Evolutionary conservation across 2,329 filamentous ascomycete species (phyloP).

Genomic region (Metarhizium humberi): DNA sequence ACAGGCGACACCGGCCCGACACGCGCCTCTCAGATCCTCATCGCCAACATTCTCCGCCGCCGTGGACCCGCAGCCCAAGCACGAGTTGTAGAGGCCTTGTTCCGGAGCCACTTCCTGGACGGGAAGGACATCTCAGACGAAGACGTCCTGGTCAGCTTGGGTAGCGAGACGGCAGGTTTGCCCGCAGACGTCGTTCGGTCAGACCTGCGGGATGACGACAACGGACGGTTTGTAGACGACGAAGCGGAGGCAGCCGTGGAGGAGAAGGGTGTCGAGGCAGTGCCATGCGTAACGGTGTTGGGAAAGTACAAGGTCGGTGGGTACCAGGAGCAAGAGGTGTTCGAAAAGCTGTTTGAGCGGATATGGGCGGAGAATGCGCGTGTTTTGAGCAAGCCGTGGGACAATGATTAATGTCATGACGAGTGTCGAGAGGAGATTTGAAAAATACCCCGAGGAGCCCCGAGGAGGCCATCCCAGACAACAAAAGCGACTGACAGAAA

Average conservation of each 20-base stretch:
- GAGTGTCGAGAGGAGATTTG: neutral
- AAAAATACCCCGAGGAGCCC: too few relatives aligned
- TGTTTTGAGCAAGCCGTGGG: neutral
- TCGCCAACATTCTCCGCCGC: constrained; percentile 28
- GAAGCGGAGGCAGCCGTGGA: constrained; percentile 11
- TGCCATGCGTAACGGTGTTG: constrained; percentile 67
- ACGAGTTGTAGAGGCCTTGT: constrained; percentile 31
- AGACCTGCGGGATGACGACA: constrained; percentile 20
- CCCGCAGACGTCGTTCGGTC: constrained; percentile 15
- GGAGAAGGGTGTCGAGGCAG: constrained; percentile 17
- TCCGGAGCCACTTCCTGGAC: constrained; percentile 18
- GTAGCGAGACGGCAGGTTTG: constrained; percentile 21
- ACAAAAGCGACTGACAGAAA: too few relatives aligned
- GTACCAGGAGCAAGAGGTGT: constrained; percentile 18
- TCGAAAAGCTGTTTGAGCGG: constrained; percentile 57
- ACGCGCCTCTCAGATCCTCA: constrained; percentile 36
- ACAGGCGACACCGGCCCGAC: constrained; percentile 34
- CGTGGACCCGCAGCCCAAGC: constrained; percentile 25
- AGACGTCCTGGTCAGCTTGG: constrained; percentile 26
- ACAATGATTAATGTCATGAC: neutral
- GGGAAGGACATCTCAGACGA: constrained; percentile 32
- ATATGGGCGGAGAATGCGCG: constrained; percentile 22
- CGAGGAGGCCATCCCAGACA: too few relatives aligned
- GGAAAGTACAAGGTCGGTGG: constrained; percentile 60
- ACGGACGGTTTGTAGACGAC: constrained; percentile 19